Base-by-base conservation (phyloP, 192 early-diverging fungal genomes). In the Diversispora eburnea region DNA sequence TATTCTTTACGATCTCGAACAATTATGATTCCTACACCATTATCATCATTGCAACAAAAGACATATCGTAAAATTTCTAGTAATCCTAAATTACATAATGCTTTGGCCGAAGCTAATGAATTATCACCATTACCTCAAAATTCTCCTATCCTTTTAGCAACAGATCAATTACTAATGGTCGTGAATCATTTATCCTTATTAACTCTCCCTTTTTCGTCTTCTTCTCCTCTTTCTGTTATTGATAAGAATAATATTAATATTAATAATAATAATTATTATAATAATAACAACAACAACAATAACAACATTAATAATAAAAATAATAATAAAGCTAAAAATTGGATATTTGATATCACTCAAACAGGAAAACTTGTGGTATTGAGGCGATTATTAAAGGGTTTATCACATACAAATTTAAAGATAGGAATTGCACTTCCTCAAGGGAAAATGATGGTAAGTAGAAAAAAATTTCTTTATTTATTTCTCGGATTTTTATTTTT, bases 371-470 rank as follows among this genome's bases (percentile, higher is more conserved):
- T 63, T 33, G 43, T 63, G 15, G 43, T 63, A 13, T 45, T 63
- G 17, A 5, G 8, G 0, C 15, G 42, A 45, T 63, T 63, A 43
- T 46, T 63, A 63, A 63, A 43, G 1, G 15, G 25, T 15, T 46
- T 63, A 63, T 45, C 13, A 8, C 25, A 63, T 63, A n/a, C 5
- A n/a, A n/a, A 63, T 17, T n/a, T 63, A 5, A n/a, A 33, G 3
- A 13, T 63, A 10, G 61, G 61, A 3, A 63, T 63, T 63, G 25
- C 61, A 7, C 41, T 63, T 45, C 61, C 61, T n/a, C 61, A 39
- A 63, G 61, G 61, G 19, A 42, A 45, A 63, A 63, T 63, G 61
- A 63, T n/a, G 33, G 61, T 63, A 63, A 63, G n/a, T 19, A 42
- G n/a, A 17, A 17, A 54, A 17, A 54, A 12, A 54, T 6, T 51